Base-by-base conservation (phyloP, 176 grass and related monocot genomes). In the Tuctoria greenei region DNA sequence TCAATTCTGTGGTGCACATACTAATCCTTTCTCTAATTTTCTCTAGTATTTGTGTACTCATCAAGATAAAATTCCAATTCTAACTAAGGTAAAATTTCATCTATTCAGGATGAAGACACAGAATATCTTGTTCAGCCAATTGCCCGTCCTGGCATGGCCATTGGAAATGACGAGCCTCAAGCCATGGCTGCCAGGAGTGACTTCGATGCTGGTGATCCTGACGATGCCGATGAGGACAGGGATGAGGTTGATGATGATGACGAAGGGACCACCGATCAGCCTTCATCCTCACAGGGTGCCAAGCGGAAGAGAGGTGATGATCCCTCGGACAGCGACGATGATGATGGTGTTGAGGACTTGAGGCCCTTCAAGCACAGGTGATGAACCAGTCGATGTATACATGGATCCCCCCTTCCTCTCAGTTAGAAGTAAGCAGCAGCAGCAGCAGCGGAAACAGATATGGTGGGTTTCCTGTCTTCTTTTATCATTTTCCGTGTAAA, bases 91-190 rank as follows among this genome's bases (percentile, higher is more conserved):
- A 8, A 17, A 45, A 49, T 39, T 34, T 18, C 8, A 64, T 56
- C 46, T 85, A 7, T n/a, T 42, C 59, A 97, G 94, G 94, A 97
- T 75, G 93, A 97, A 71, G 88, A 88, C 41, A 86, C 77, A 9
- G 94, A 93, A n/a, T 97, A 93, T 87, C 74, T 93, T 45, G 86
- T 97, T 39, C 94, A 93, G 42, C 91, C 87, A 6, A 89, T 93
- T 10, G 56, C 69, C 7, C 83, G 86, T 37, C 73, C 85, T 20
- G 60, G 82, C 40, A 51, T 86, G 57, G 59, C 73, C 3, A 63
- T 72, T 9, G 88, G 79, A 56, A 83, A 7, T 0, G 84, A 85
- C 66, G 10, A 58, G 23, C 81, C 88, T 37, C 77, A 88, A 24
- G 60, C 84, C 35, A 54, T 86, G 58, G 54, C 73, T 1, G 59